A percentile compares a stretch with the other conserved stretches of the same genome.
Conservation (phyloP, 345 rosid genomes). For the Clarkia xantiana region DNA sequence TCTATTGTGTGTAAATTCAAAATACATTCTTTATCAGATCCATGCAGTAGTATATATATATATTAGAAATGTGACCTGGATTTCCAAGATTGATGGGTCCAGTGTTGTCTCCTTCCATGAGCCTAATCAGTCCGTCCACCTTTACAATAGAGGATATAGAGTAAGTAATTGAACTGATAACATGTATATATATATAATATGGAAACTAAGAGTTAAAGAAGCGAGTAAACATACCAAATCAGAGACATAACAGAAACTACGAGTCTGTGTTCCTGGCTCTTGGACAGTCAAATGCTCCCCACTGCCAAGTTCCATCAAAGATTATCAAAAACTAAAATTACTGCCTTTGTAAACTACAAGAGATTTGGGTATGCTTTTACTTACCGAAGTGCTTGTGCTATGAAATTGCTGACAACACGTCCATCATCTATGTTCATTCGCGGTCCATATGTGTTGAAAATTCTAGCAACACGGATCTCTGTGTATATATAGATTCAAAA, state of each 20-base stretch:
- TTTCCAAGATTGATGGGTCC: conserved; percentile 97
- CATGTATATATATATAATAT: too few relatives aligned
- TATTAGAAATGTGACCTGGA: conserved; percentile 38
- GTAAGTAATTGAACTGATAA: background rate
- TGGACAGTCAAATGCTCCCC: conserved; percentile 90
- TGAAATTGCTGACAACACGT: conserved; percentile 98
- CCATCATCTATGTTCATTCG: conserved; percentile 99
- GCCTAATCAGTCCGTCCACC: conserved; percentile 93
- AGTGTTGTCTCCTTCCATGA: conserved; percentile 91
- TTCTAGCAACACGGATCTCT: conserved; percentile 98
- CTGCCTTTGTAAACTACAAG: background rate
- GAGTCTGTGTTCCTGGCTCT: conserved; percentile 91
- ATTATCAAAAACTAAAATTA: background rate
- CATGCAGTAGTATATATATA: background rate
- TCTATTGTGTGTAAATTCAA: too few relatives aligned
- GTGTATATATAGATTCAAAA: conserved; percentile 4
- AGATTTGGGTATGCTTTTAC: background rate
- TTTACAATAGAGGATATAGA: conserved; percentile 6
- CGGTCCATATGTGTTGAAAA: conserved; percentile 95
- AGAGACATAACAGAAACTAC: conserved; percentile 92
- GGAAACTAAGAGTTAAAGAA: background rate
- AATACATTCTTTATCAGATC: too few relatives aligned
- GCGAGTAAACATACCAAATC: conserved; percentile 50
- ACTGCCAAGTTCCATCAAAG: conserved; percentile 20
- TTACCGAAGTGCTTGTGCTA: conserved; percentile 95